phyloP scores from a whole-genome alignment of 495 filamentous ascomycete genomes.

The Lasiosphaeris hirsuta region DNA sequence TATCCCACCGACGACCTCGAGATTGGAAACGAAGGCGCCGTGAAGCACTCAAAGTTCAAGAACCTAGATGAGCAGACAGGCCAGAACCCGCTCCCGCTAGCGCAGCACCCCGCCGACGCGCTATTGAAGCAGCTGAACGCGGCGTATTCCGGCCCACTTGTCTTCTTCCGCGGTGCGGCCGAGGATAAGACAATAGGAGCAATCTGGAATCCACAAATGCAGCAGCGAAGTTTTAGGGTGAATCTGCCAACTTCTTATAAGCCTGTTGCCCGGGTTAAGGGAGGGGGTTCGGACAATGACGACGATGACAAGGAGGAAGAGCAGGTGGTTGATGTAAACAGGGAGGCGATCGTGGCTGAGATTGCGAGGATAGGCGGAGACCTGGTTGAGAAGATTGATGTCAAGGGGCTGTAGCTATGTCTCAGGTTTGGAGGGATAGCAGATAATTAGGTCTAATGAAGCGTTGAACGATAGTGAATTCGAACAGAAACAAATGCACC shows the following conservation, averaged over 20 bases:
- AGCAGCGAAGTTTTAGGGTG: constrained; percentile 58
- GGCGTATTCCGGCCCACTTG: constrained; percentile 58
- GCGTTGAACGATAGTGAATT: too few relatives aligned
- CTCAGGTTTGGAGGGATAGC: background rate
- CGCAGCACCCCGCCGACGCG: constrained; percentile 41
- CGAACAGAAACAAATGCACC: too few relatives aligned
- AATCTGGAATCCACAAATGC: constrained; percentile 73
- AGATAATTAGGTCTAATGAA: too few relatives aligned
- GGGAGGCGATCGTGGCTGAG: constrained; percentile 70
- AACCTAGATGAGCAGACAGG: constrained; percentile 56
- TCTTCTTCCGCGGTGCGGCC: constrained; percentile 69
- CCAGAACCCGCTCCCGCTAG: constrained; percentile 40
- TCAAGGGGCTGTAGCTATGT: constrained; percentile 16
- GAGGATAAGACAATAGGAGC: constrained; percentile 63
- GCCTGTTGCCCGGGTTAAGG: constrained; percentile 33
- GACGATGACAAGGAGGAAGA: constrained; percentile 16
- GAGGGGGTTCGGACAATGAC: background rate
- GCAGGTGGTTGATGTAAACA: constrained; percentile 62
- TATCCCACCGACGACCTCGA: constrained; percentile 24
- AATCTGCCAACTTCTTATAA: constrained; percentile 67
- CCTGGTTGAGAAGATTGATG: constrained; percentile 55
- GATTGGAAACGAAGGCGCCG: constrained; percentile 7
- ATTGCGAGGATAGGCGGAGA: constrained; percentile 68
- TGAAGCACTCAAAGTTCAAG: constrained; percentile 56
- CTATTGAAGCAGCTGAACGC: constrained; percentile 60